These are phyloP conservation scores for Croton laevigatus DNA, from an alignment of 441 rosid genomes.

Conservation along the genomic window DNA sequence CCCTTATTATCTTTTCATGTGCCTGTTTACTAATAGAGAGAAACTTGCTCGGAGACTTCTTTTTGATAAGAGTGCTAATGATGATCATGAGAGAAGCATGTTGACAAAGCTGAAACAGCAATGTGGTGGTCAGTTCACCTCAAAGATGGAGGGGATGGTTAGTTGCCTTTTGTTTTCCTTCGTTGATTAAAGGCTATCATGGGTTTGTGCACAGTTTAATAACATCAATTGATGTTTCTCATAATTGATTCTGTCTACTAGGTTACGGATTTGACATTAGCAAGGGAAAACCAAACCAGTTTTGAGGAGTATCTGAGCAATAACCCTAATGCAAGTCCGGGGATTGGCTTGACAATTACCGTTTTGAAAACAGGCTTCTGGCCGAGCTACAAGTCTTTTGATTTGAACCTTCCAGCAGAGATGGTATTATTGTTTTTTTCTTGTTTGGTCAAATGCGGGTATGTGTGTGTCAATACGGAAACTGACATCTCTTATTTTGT, in stretches of 20 bases:
- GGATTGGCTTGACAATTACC: constrained; percentile 90
- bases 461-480: not conserved
- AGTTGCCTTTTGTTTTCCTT: constrained; percentile 26
- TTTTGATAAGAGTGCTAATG: constrained; percentile 94
- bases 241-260: constrained; percentile 21
- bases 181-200: constrained; percentile 2
- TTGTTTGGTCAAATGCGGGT: not conserved
- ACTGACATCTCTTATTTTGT: constrained; percentile 5
- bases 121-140: constrained; percentile 95
- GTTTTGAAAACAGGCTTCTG: constrained; percentile 97
- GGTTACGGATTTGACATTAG: constrained; percentile 98
- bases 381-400: constrained; percentile 98
- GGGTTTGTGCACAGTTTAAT: not conserved
- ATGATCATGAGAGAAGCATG: constrained; percentile 94
- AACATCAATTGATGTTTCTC: constrained; percentile 4
- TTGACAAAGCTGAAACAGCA: constrained; percentile 94
- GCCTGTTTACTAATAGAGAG: constrained; percentile 45
- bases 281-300: constrained; percentile 78
- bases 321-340: constrained; percentile 70
- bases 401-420: constrained; percentile 89
- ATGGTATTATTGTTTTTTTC: constrained; percentile 50
- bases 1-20: not conserved
- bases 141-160: constrained; percentile 99
- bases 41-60: constrained; percentile 90
- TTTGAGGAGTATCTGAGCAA: constrained; percentile 78